Conservation (phyloP, 495 filamentous ascomycete genomes). For the Penicillium subrubescens region DNA sequence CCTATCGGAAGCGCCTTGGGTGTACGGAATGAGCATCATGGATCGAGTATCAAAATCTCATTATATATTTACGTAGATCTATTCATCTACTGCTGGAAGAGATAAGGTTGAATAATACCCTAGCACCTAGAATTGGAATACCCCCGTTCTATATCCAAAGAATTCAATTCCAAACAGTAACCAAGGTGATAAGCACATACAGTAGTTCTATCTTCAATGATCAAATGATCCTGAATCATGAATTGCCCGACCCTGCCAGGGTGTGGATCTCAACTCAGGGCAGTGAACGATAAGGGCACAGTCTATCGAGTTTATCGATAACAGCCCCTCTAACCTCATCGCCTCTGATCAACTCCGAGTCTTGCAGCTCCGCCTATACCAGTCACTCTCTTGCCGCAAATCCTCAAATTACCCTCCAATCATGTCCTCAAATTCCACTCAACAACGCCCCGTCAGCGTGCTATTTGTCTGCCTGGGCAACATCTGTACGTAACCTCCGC, state of each 20-base stretch:
- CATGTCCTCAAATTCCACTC: conserved; percentile 24
- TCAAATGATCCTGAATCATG: neutral
- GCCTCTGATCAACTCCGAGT: neutral
- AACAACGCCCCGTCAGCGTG: conserved; percentile 61
- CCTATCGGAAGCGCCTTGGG: too few relatives aligned
- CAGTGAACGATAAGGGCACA: neutral
- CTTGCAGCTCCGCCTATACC: neutral
- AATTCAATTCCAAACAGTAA: neutral
- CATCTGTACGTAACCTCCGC: conserved; percentile 65
- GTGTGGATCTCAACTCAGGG: neutral
- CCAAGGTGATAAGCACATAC: neutral
- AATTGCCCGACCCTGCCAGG: neutral
- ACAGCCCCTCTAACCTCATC: neutral
- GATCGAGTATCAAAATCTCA: too few relatives aligned
- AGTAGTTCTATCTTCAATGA: neutral
- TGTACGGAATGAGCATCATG: too few relatives aligned
- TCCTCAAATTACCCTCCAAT: conserved; percentile 7
- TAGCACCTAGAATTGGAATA: too few relatives aligned
- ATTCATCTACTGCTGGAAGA: neutral
- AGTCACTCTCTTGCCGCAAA: neutral
- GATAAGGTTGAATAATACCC: too few relatives aligned
- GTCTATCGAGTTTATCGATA: neutral
- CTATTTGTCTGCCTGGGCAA: conserved; percentile 97
- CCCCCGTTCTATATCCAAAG: too few relatives aligned
- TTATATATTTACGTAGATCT: neutral